A percentile compares a stretch with the other conserved stretches of the same genome.
Evolutionary conservation across 2,329 filamentous ascomycete genomes (phyloP).

Genomic region (Hirsutella thompsonii): DNA sequence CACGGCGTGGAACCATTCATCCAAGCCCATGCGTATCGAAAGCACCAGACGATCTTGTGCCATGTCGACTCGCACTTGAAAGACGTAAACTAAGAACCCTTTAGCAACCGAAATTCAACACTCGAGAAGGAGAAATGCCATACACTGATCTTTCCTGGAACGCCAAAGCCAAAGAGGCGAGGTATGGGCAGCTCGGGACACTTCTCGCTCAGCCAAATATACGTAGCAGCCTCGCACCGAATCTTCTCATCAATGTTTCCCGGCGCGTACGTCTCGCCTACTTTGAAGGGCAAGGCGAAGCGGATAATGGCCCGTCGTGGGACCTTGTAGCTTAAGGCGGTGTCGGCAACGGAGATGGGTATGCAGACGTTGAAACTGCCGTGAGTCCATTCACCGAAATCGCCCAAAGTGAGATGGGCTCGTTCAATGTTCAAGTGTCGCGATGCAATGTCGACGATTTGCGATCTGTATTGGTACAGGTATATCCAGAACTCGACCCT

Average conservation of each 20-base stretch:
- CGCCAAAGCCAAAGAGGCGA: constrained; percentile 9
- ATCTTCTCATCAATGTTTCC: constrained; percentile 30
- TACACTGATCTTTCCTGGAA: constrained; percentile 2
- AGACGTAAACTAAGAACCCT: neutral
- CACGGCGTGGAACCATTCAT: neutral
- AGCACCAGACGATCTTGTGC: neutral
- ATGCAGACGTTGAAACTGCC: constrained; percentile 24
- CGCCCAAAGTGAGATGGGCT: neutral
- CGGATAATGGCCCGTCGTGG: constrained; percentile 8
- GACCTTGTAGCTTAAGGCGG: neutral
- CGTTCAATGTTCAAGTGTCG: neutral
- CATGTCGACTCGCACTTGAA: neutral
- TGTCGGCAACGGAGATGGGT: constrained; percentile 9
- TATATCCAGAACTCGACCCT: neutral
- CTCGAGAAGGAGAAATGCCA: too few relatives aligned
- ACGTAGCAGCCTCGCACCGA: constrained; percentile 9
- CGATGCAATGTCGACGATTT: neutral
- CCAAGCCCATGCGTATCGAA: neutral
- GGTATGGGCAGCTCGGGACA: constrained; percentile 11
- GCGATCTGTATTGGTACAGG: neutral
- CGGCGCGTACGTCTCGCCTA: constrained; percentile 21
- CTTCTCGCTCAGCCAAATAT: constrained; percentile 11
- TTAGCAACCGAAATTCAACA: too few relatives aligned
- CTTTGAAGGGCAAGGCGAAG: constrained; percentile 19
- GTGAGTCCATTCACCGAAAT: constrained; percentile 13